Base-by-base conservation (phyloP, 1,284 basidiomycete species). In the Microbotryum scabiosae region DNA sequence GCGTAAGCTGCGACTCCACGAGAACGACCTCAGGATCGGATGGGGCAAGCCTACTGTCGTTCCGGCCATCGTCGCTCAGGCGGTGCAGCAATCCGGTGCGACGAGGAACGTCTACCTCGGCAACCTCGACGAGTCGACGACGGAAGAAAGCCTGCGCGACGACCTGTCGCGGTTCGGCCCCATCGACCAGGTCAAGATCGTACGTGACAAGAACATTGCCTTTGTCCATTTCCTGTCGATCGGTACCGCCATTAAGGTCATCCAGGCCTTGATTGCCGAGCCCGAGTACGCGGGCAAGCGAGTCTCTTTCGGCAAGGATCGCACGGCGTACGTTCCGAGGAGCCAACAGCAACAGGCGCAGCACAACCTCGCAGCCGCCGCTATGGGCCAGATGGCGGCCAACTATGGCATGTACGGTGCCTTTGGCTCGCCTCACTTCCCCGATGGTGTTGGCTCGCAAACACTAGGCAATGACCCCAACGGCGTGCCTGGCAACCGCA, bases 181-280 rank as follows among this genome's bases (percentile, higher is more conserved):
- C 49, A 96, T 97, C 73, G 92, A 97, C 76, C 92, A 96, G 75
- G 90, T 97, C 74, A 97, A 97, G 82, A 94, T 96, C 72, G 92
- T 96, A 47, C 79, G 90, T 64, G 92, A 97, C 79, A 96, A 96
- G 82, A 92, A 93, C 73, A 96, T 96, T 67, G 92, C 90, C 8
- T 97, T 97, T 74, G 88, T 97, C 46, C 92, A 97, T 77, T 97
- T 96, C 80, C 78, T 96, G 71, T 90, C 87, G 75, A 94, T 97
- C 74, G 82, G 86, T 16, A 84, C 87, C 46, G 92, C 92, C 36
- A 93, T 87, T 69, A 94, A 94, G 85, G 90, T 89, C 51, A 91
- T 96, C 51, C 86, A 87, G 70, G 87, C 87, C 7, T 81, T 97
- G 20, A 90, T 90, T 1, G 85, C 84, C 4, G 90, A 94, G 75